Percentiles rank a stretch among this genome's conserved stretches.
Evolutionary conservation across 768 basidiomycete species (phyloP).

Genomic region (Suillus clintonianus): DNA sequence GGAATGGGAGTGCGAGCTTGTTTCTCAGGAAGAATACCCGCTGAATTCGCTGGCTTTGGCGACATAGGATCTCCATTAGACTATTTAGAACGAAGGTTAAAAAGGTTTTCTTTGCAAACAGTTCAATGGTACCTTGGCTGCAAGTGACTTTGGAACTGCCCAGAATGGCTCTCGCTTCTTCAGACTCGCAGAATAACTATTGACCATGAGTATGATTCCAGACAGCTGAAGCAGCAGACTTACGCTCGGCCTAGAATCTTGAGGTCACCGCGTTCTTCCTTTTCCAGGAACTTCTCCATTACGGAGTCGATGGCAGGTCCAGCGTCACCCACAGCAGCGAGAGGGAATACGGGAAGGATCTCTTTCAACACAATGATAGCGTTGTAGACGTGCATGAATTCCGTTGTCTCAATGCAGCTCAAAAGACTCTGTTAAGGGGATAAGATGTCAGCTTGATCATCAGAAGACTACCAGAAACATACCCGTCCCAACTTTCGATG

Average conservation of each 20-base stretch:
- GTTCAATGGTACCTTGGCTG: slow-evolving; percentile 33
- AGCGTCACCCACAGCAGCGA: slow-evolving; percentile 56
- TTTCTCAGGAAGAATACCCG: slow-evolving; percentile 30
- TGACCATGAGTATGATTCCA: slow-evolving; percentile 5
- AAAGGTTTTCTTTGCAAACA: no score
- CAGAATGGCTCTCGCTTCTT: slow-evolving; percentile 73
- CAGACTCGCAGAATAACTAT: slow-evolving; percentile 71
- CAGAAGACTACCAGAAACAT: slow-evolving; percentile 19
- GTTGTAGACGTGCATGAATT: slow-evolving; percentile 98
- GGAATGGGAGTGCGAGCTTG: slow-evolving; percentile 30
- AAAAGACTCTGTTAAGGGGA: slow-evolving; percentile 59
- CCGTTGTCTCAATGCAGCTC: slow-evolving; percentile 81
- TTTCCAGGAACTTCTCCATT: slow-evolving; percentile 67
- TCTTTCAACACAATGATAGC: slow-evolving; percentile 93
- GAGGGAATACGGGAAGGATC: slow-evolving; percentile 85
- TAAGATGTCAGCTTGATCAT: background rate
- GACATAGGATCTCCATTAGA: slow-evolving; percentile 28
- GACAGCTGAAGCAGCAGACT: slow-evolving; percentile 26
- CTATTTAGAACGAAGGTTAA: slow-evolving; percentile 12
- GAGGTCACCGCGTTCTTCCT: slow-evolving; percentile 81
- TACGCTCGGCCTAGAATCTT: slow-evolving; percentile 81
- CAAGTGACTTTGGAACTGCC: slow-evolving; percentile 32
- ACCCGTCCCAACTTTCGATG: slow-evolving; percentile 77
- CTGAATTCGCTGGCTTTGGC: slow-evolving; percentile 32
- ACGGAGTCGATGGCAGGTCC: slow-evolving; percentile 58